Base-by-base conservation (phyloP, 768 basidiomycete genomes). In the Hemileccinum impolitum region DNA sequence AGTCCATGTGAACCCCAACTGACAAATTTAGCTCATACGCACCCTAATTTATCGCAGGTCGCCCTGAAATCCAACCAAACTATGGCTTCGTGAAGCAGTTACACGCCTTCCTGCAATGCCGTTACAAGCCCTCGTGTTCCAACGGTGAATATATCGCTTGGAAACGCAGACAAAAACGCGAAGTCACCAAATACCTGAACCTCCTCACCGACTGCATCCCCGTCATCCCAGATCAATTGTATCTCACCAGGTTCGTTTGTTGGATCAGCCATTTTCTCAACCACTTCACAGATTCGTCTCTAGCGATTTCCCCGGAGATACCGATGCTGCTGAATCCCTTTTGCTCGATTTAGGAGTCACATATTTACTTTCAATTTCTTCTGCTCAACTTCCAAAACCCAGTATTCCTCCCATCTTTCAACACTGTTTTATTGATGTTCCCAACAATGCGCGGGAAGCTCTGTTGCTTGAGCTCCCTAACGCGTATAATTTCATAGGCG, bases 1-100 rank as follows among this genome's bases (percentile, higher is more conserved):
- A 60, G 73, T 9, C 43, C 25, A 15, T 43, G 26, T 32, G 42
- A 19, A 34, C 35, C 36, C 44, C 18, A 19, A 12, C 15, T 49
- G 42, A 39, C 50, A 19, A 45, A 37, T 30, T 45, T 51, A 17
- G 41, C 56, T 52, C 51, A 48, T 51, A 35, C 41, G 2, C 21
- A 48, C 55, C 35, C 50, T 50, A 23, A 39, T 49, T 57, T 31
- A 26, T 40, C 38, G 4, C 51, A 74, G 75, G 67, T 17, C 68
- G 75, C 32, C 66, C 74, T 23, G 60, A 61, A 37, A 58, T 71
- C 35, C 68, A 66, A 32, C 73, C 73, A 8, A 74, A 75, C 36
- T 74, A 70, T 50, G 74, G 74, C 31, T 85, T 85, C 58, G 60
- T 81, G 59, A 82, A 73, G 52, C 82, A 85, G 51, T 72, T 85